These are phyloP conservation scores for Massarina eburnea DNA, from an alignment of 2,329 filamentous ascomycete species.

Conservation along the genomic window DNA sequence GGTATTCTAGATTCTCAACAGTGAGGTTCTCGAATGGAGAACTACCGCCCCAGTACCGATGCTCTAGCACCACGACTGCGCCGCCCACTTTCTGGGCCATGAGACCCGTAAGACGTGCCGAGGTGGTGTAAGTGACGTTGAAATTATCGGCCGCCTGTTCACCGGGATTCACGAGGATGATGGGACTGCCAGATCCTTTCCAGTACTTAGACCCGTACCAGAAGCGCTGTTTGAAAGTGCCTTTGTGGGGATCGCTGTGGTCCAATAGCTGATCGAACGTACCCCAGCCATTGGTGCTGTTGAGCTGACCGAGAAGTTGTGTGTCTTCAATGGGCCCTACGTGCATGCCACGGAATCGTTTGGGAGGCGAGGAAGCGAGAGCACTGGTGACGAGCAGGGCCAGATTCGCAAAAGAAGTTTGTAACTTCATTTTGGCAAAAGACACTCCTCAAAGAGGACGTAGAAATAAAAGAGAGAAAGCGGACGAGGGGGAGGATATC, in stretches of 20 bases:
- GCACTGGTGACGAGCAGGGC: neutral
- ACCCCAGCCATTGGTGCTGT: neutral
- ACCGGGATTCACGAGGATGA: conserved; percentile 1
- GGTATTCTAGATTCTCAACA: conserved; percentile 1
- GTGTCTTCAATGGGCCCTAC: neutral
- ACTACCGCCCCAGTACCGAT: conserved; percentile 1
- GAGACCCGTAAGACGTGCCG: neutral
- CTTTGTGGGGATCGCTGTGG: neutral
- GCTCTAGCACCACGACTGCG: conserved; percentile 1
- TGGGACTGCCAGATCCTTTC: conserved; percentile 1
- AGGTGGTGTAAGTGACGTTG: neutral
- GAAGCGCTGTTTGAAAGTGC: conserved; percentile 1
- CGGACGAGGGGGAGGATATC: neutral
- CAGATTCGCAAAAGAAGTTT: neutral
- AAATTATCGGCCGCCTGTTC: neutral
- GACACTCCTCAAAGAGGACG: neutral
- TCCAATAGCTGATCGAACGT: neutral
- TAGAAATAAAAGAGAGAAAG: neutral
- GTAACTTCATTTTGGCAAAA: neutral
- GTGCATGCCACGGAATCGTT: neutral
- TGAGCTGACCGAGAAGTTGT: neutral
- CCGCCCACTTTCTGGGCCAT: conserved; percentile 1
- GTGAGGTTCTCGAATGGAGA: conserved; percentile 1
- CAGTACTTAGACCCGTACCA: conserved; percentile 1
- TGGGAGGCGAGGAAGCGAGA: neutral